Evolutionary conservation across 2,329 filamentous ascomycete genomes (phyloP), one percentile per base, ranked within the genome.

Genomic region (Cladophialophora exuberans): DNA sequence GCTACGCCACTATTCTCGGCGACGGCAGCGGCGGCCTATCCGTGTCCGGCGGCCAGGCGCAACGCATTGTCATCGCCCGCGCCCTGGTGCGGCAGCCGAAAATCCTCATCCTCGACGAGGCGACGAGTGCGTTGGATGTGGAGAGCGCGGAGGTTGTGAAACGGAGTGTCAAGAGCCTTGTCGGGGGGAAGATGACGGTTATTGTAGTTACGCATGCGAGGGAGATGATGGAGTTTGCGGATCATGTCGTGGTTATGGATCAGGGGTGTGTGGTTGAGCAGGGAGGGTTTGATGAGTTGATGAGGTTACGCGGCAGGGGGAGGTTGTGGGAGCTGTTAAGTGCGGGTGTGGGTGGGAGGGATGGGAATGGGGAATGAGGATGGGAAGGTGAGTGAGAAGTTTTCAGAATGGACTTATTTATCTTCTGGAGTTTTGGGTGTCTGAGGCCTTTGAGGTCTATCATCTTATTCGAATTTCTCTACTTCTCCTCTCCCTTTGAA

Each of bases 211-310:
- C 91, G 44, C 93, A 97, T 72, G 83, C 81, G 53, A 78, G 76
- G 58, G 87, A 93, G 66, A 95, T 96, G 90, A 97, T 97, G 89
- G 79, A 80, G 54, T 82, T 89, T 55, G 88, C 87, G 0, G 85
- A 90, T 67, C 78, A 82, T 39, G 76, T 97, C 6, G 76, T 93
- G 1, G 83, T 97, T 59, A 63, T 86, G 56, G 78, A 95, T 23
- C 81, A 88, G n/a, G 81, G 84, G 0, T 79, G 82, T 2, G 76
- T 82, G 1, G 82, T 89, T 5, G 87, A 84, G 2, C 83, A 93
- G 67, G 92, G 92, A 0, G 65, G 70, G 0, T 96, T 86, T 70
- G 72, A 79, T 1, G 82, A 83, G 54, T 69, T 97, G 63, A 28
- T 49, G 9, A n/a, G 17, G 11, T 64, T 81, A 41, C 62, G 56